A percentile compares a stretch with the other conserved stretches of the same genome.
phyloP scores from a whole-genome alignment of 345 rosid genomes.

The Eutrema heterophyllum region DNA sequence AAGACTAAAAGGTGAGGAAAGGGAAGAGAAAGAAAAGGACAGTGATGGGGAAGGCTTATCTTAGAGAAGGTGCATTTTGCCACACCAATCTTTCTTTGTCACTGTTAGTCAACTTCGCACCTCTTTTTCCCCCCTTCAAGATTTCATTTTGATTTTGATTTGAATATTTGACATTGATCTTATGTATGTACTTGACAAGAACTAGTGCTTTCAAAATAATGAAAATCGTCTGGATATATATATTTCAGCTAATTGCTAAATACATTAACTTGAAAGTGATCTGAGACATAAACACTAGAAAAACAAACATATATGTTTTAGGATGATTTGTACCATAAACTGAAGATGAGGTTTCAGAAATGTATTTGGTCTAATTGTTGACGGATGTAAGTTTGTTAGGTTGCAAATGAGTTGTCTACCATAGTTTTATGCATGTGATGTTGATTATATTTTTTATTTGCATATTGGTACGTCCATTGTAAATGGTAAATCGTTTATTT shows the following conservation, averaged over 20 bases:
- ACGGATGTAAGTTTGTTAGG: neutral
- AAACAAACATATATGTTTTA: neutral
- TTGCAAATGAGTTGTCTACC: neutral
- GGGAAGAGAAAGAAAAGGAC: slow-evolving; percentile 33
- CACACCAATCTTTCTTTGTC: slow-evolving; percentile 36
- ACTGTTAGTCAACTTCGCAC: slow-evolving; percentile 43
- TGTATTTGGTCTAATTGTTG: neutral
- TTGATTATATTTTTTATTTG: no score
- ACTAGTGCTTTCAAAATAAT: slow-evolving; percentile 10
- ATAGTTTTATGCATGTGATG: neutral
- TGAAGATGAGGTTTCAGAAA: neutral
- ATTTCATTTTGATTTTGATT: slow-evolving; percentile 15
- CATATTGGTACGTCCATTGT: no score
- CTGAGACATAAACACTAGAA: neutral
- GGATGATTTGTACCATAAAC: neutral
- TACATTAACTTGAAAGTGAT: neutral
- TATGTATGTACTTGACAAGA: slow-evolving; percentile 22
- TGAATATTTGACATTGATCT: slow-evolving; percentile 20
- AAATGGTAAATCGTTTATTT: no score
- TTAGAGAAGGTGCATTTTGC: slow-evolving; percentile 28
- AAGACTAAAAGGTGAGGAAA: slow-evolving; percentile 28
- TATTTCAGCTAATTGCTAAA: neutral
- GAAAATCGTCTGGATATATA: neutral
- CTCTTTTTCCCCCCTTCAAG: neutral
- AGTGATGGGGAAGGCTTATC: slow-evolving; percentile 39